Evolutionary conservation across 2,329 filamentous ascomycete species (phyloP).

Genomic region (Penicillium griseofulvum): DNA sequence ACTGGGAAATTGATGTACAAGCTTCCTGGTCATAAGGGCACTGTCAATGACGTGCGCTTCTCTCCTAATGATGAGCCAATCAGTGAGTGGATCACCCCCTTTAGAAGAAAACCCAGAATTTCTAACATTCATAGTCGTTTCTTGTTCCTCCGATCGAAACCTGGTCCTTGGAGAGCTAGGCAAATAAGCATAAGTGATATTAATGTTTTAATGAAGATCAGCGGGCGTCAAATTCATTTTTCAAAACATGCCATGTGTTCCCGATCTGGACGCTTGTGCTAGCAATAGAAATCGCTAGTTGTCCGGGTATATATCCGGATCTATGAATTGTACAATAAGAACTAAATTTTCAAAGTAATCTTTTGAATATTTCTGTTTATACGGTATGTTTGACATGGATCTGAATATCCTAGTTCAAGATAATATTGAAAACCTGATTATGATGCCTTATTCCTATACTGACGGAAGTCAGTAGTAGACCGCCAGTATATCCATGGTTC

Average conservation of each 20-base stretch:
- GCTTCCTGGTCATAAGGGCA: constrained; percentile 89
- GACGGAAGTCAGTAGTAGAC: no score
- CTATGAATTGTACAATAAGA: constrained; percentile 8
- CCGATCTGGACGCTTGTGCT: neutral
- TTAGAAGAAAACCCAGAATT: neutral
- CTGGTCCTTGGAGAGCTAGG: constrained; percentile 78
- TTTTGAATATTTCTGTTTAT: neutral
- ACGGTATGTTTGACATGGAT: neutral
- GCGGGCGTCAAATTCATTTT: constrained; percentile 26
- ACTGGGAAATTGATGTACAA: constrained; percentile 93
- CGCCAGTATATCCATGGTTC: no score
- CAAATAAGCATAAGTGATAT: constrained; percentile 49
- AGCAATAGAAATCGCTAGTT: neutral
- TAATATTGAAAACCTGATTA: no score
- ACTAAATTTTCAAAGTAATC: neutral
- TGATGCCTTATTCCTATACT: no score
- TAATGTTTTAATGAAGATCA: constrained; percentile 24
- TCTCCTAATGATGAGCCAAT: constrained; percentile 81
- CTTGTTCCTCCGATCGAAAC: constrained; percentile 83
- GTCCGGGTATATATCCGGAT: neutral
- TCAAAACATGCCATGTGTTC: constrained; percentile 1
- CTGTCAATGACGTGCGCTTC: constrained; percentile 92
- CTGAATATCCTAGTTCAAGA: neutral
- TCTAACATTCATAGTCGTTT: constrained; percentile 63
- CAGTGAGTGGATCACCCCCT: constrained; percentile 59